Base-by-base conservation (phyloP, 2,329 filamentous ascomycete species). In the Emmonsiellopsis sp. region DNA sequence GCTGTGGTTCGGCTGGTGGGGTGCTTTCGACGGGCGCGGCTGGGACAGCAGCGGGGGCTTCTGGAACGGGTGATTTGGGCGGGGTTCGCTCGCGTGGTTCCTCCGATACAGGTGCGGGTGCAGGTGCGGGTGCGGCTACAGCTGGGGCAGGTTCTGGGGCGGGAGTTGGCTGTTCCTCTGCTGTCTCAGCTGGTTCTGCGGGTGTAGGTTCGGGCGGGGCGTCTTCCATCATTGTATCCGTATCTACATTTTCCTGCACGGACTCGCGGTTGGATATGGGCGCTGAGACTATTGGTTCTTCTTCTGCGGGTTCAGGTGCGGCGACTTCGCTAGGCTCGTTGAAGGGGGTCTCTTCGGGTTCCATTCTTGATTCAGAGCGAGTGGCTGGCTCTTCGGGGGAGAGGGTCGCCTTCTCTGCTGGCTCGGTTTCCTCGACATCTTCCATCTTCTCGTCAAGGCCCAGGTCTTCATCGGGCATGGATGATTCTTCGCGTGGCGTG, bases 401-500 rank as follows among this genome's bases (percentile, higher is more conserved):
- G 1, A 68, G 58, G 27, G 65, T 60, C 49, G 46, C 58, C 58
- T 67, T 61, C 56, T 60, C 58, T 61, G 65, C 52, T 5, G 21
- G 66, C 45, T 69, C 66, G 1, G 67, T 64, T 48, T 70, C 67
- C 21, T 66, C 69, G 21, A 60, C 67, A 52, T 76, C 73, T 21
- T 67, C 65, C 68, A 73, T 74, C 49, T 68, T 68, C 11, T 64
- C 60, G 57, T 74, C 72, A 34, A 62, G 49, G 54, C 71, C 69
- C 59, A 68, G 65, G 6, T 76, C 74, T 3, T 68, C 72, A 50
- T 78, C 76, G 17, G 66, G 68, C 10, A 68, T 55, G 17, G 72
- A 73, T 2, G 72, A 74, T 32, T 64, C 69, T 9, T 71, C 69
- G 40, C 68, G 64, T 4, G 73, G 73, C 54, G 73, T 79, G 49